phyloP scores from a whole-genome alignment of 2,329 filamentous ascomycete species.

The Alternaria consortialis region DNA sequence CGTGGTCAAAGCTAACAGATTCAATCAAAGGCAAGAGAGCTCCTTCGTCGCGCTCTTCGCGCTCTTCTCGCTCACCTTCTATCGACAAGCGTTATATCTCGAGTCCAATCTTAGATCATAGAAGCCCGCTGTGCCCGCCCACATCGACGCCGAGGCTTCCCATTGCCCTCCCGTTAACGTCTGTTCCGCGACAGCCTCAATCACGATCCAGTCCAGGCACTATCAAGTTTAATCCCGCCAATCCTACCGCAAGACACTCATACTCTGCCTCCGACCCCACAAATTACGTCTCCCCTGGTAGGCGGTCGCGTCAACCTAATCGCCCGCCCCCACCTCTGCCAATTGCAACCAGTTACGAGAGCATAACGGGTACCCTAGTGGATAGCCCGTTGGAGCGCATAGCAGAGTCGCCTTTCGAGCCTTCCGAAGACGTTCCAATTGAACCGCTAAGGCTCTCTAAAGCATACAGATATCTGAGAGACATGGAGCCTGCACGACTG shows the following conservation, averaged over 20 bases:
- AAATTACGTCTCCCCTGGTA: slow-evolving; percentile 21
- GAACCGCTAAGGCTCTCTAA: slow-evolving; percentile 9
- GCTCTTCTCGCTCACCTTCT: slow-evolving; percentile 23
- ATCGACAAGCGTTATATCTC: slow-evolving; percentile 39
- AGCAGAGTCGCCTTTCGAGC: slow-evolving; percentile 34
- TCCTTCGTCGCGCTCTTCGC: slow-evolving; percentile 20
- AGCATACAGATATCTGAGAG: slow-evolving; percentile 14
- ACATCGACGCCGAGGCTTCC: slow-evolving; percentile 14
- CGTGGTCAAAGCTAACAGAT: slow-evolving; percentile 40
- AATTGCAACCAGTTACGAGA: slow-evolving; percentile 24
- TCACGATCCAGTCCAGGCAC: slow-evolving; percentile 22
- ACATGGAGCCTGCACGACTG: slow-evolving; percentile 44
- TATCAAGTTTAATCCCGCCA: not conserved
- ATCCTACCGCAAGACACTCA: slow-evolving; percentile 16
- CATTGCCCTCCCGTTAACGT: slow-evolving; percentile 7
- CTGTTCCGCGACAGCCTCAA: slow-evolving; percentile 8
- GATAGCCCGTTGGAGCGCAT: slow-evolving; percentile 38
- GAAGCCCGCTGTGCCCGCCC: slow-evolving; percentile 27
- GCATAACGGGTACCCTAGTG: slow-evolving; percentile 14
- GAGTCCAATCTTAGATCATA: slow-evolving; percentile 31
- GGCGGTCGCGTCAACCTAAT: slow-evolving; percentile 15
- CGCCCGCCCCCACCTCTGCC: slow-evolving; percentile 25
- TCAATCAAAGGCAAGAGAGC: slow-evolving; percentile 33
- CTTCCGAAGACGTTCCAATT: not conserved
- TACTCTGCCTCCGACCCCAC: slow-evolving; percentile 37